phyloP scores from a whole-genome alignment of 2,329 filamentous ascomycete species.

The Aspergillus tanneri region DNA sequence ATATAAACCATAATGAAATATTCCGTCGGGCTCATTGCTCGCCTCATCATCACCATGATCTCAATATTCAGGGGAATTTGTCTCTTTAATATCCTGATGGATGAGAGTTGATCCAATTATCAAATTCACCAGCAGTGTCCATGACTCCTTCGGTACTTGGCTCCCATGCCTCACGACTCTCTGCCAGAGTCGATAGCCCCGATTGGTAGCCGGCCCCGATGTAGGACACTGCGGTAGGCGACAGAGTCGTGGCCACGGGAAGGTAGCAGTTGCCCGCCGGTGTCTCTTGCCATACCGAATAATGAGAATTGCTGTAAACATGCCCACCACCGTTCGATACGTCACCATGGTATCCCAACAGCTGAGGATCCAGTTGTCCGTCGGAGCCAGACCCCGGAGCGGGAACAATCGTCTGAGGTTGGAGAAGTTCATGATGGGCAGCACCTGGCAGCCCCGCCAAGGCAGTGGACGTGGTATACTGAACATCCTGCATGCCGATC shows the following conservation, averaged over 20 bases:
- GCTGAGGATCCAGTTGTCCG: constrained; percentile 44
- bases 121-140: constrained; percentile 47
- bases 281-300: constrained; percentile 26
- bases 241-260: constrained; percentile 17
- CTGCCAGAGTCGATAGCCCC: constrained; percentile 34
- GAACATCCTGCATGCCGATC: constrained; percentile 29
- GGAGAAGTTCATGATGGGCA: constrained; percentile 45
- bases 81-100: constrained; percentile 13
- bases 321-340: constrained; percentile 13
- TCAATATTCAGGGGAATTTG: background rate
- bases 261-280: constrained; percentile 20
- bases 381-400: constrained; percentile 26
- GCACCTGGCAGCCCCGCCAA: constrained; percentile 47
- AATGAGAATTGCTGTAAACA: constrained; percentile 18
- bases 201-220: constrained; percentile 23
- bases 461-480: constrained; percentile 32
- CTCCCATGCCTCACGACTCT: constrained; percentile 39
- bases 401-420: constrained; percentile 30
- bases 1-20: constrained; percentile 1
- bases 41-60: constrained; percentile 12
- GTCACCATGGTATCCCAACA: constrained; percentile 35
- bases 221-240: constrained; percentile 11
- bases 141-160: constrained; percentile 36
- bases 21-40: constrained; percentile 11
- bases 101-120: constrained; percentile 45